A percentile compares a stretch with the other conserved stretches of the same genome.
phyloP scores from a whole-genome alignment of 805 yeast genomes.

The Barnettozyma wickerhamii region DNA sequence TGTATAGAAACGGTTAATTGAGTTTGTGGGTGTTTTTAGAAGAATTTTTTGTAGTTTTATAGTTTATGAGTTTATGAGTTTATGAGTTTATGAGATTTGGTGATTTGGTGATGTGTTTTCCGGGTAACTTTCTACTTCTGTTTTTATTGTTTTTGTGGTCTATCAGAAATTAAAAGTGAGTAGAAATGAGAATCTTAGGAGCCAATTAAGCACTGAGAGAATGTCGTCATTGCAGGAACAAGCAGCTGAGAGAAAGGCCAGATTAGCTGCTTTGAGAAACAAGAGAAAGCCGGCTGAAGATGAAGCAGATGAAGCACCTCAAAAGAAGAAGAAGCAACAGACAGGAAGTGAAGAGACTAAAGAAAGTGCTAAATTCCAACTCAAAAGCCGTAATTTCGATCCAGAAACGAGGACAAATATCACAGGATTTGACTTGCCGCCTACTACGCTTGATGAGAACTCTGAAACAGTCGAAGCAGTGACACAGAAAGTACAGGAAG shows the following conservation, averaged over 20 bases:
- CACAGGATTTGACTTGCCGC: constrained; percentile 18
- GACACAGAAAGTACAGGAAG: constrained; percentile 26
- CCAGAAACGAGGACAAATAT: constrained; percentile 11
- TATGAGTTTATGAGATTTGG: background rate
- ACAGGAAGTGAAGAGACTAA: constrained; percentile 3
- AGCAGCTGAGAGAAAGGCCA: constrained; percentile 27
- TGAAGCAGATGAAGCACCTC: background rate
- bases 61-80: too few species aligned
- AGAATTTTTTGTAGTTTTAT: too few species aligned
- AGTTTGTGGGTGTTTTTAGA: too few species aligned
- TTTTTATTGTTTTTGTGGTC: too few species aligned
- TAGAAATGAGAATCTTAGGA: background rate
- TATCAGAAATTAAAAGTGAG: too few species aligned
- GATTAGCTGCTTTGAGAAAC: constrained; percentile 24
- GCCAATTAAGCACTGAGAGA: too few species aligned
- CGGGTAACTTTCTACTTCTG: too few species aligned
- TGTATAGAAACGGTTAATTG: background rate
- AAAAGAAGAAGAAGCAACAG: background rate
- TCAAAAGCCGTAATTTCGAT: constrained; percentile 22
- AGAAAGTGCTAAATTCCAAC: background rate
- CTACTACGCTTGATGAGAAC: constrained; percentile 24
- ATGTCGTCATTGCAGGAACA: constrained; percentile 25
- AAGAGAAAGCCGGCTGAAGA: constrained; percentile 13
- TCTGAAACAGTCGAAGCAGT: constrained; percentile 35
- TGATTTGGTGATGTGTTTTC: background rate